Evolutionary conservation across 495 filamentous ascomycete genomes (phyloP).

Genomic region (Lophiostoma macrostomum): DNA sequence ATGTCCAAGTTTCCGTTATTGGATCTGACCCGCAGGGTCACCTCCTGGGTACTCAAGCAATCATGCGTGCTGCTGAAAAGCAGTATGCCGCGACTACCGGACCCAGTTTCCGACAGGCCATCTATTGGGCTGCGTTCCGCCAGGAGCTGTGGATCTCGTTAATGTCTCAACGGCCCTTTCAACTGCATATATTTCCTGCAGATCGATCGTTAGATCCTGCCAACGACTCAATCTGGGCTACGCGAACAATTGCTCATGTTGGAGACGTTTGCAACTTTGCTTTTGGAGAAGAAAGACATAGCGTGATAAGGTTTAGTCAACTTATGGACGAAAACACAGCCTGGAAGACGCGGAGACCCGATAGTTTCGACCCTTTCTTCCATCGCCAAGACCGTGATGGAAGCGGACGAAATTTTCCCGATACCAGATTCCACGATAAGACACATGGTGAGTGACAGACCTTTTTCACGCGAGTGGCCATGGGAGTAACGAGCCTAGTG

Average conservation of each 20-base stretch:
- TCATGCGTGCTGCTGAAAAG: slow-evolving; percentile 26
- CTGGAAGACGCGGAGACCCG: slow-evolving; percentile 17
- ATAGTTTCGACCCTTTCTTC: slow-evolving; percentile 27
- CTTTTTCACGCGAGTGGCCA: no score
- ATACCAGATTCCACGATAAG: slow-evolving; percentile 26
- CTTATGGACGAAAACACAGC: slow-evolving; percentile 25
- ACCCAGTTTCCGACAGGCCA: slow-evolving; percentile 25
- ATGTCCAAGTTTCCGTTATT: slow-evolving; percentile 20
- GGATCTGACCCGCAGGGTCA: slow-evolving; percentile 28
- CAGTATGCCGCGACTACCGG: slow-evolving; percentile 14
- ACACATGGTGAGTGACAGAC: slow-evolving; percentile 12
- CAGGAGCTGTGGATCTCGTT: slow-evolving; percentile 32
- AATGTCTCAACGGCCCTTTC: slow-evolving; percentile 26
- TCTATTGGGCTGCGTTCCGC: slow-evolving; percentile 30
- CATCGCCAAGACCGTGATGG: slow-evolving; percentile 23
- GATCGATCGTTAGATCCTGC: slow-evolving; percentile 27
- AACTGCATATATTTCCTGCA: slow-evolving; percentile 23
- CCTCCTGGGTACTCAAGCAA: slow-evolving; percentile 28
- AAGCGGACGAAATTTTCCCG: slow-evolving; percentile 29
- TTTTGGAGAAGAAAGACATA: slow-evolving; percentile 27
- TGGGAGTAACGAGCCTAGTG: no score
- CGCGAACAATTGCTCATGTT: slow-evolving; percentile 28
- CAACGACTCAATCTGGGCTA: slow-evolving; percentile 26
- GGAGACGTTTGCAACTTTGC: slow-evolving; percentile 28
- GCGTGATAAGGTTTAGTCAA: slow-evolving; percentile 13